These are phyloP conservation scores for Penicillium diatomitis DNA, from an alignment of 495 filamentous ascomycete genomes.

Conservation along the genomic window DNA sequence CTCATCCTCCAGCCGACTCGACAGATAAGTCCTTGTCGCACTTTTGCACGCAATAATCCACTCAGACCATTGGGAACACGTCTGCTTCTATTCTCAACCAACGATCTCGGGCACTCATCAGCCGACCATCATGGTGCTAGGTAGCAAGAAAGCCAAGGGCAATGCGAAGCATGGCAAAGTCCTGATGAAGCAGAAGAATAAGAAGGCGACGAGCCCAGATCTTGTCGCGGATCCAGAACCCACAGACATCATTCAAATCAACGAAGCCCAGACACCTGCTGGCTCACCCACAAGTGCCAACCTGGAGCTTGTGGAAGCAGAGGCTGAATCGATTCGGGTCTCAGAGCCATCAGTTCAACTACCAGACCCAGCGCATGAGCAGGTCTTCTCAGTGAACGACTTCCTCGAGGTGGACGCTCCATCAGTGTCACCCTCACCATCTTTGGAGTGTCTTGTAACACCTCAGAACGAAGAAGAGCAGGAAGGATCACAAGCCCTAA, in stretches of 20 bases:
- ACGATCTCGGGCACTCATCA: constrained; percentile 28
- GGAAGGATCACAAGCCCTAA: constrained; percentile 2
- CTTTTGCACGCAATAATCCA: constrained; percentile 8
- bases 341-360: constrained; percentile 8
- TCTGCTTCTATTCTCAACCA: constrained; percentile 14
- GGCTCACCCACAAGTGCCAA: constrained; percentile 19
- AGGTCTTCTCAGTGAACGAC: constrained; percentile 12
- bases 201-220: constrained; percentile 33
- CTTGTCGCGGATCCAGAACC: constrained; percentile 18
- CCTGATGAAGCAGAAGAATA: constrained; percentile 30
- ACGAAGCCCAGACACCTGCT: constrained; percentile 23
- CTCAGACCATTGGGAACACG: constrained; percentile 37
- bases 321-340: constrained; percentile 13
- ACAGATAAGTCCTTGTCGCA: constrained; percentile 18
- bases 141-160: constrained; percentile 30
- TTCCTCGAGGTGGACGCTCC: constrained; percentile 6
- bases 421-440: neutral
- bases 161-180: constrained; percentile 28
- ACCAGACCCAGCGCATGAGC: constrained; percentile 15
- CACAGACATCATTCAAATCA: constrained; percentile 9
- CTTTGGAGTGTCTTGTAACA: constrained; percentile 4
- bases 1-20: constrained; percentile 23
- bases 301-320: constrained; percentile 16
- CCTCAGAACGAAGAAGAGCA: constrained; percentile 13
- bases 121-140: constrained; percentile 23